Conservation (phyloP, 2,329 filamentous ascomycete genomes). For the Fusarium mexicanum region DNA sequence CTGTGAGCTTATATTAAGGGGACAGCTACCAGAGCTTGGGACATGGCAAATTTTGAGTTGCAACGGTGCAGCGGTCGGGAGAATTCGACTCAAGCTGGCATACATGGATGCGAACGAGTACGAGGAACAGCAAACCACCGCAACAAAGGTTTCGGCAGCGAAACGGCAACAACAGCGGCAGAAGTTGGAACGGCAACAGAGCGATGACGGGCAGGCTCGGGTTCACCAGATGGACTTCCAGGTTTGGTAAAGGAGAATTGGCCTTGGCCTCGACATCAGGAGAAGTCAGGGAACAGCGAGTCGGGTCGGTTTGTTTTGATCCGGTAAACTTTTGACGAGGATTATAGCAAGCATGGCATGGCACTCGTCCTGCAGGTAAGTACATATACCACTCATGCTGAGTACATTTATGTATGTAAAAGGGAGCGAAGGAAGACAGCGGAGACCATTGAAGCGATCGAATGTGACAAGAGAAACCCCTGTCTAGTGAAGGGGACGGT, state of each 20-base stretch:
- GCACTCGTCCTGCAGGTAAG: background rate
- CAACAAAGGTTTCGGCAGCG: conserved; percentile 23
- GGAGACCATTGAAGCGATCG: background rate
- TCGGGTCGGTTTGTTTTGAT: conserved; percentile 2
- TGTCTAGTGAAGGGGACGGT: conserved; percentile 19
- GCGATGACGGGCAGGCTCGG: conserved; percentile 34
- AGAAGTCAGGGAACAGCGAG: conserved; percentile 1
- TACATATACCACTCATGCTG: background rate
- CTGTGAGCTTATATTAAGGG: conserved; percentile 35
- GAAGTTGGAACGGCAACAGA: conserved; percentile 21
- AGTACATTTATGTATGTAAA: background rate
- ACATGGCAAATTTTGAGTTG: conserved; percentile 36
- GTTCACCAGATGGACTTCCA: conserved; percentile 41
- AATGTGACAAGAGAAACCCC: conserved; percentile 22
- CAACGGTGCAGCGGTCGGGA: conserved; percentile 30
- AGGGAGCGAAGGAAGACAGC: background rate
- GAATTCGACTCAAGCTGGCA: conserved; percentile 30
- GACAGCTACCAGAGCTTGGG: conserved; percentile 28
- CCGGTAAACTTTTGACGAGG: background rate
- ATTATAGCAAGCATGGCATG: conserved; percentile 10
- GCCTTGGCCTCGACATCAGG: conserved; percentile 7
- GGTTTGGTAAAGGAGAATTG: conserved; percentile 33
- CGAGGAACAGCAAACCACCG: conserved; percentile 33
- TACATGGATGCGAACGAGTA: conserved; percentile 35
- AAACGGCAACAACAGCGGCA: conserved; percentile 32